Percentiles rank a stretch among this genome's conserved stretches.
phyloP scores from a whole-genome alignment of 2,329 filamentous ascomycete genomes.

The Botrytis medusae region DNA sequence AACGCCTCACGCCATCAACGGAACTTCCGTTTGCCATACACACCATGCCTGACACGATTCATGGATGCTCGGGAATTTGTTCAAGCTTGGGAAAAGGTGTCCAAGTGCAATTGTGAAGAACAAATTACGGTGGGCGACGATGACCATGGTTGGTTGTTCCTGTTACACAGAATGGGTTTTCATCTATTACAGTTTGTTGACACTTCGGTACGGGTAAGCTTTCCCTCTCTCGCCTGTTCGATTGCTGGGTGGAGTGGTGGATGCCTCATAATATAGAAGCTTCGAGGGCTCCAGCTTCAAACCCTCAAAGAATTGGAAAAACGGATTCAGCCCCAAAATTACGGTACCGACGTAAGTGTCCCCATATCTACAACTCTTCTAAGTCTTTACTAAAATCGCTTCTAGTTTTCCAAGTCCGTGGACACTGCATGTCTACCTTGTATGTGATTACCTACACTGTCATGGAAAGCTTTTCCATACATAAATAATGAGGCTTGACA shows the following conservation, averaged over 20 bases:
- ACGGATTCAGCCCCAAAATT: not conserved
- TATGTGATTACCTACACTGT: constrained; percentile 2
- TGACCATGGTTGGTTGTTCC: not conserved
- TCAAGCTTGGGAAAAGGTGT: not conserved
- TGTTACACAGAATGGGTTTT: not conserved
- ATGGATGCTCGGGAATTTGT: constrained; percentile 12
- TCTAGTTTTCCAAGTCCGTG: constrained; percentile 5
- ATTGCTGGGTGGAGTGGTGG: not conserved
- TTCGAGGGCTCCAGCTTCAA: constrained; percentile 4
- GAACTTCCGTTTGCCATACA: not conserved
- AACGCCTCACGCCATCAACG: constrained; percentile 6
- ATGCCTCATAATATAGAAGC: not conserved
- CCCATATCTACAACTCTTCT: not conserved
- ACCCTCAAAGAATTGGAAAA: constrained; percentile 10
- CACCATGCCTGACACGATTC: constrained; percentile 6
- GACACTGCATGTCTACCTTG: constrained; percentile 4
- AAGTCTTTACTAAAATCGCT: not conserved
- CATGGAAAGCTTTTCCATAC: not conserved
- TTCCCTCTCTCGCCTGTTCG: constrained; percentile 1
- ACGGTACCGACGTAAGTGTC: not conserved
- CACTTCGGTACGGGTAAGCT: not conserved
- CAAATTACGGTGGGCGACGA: not conserved
- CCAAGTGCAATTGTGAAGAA: not conserved
- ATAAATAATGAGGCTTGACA: constrained; percentile 7
- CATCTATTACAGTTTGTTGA: constrained; percentile 2